Percentiles rank a stretch among this genome's conserved stretches.
phyloP scores from a whole-genome alignment of 306 rosid genomes.

The Quercus suber region DNA sequence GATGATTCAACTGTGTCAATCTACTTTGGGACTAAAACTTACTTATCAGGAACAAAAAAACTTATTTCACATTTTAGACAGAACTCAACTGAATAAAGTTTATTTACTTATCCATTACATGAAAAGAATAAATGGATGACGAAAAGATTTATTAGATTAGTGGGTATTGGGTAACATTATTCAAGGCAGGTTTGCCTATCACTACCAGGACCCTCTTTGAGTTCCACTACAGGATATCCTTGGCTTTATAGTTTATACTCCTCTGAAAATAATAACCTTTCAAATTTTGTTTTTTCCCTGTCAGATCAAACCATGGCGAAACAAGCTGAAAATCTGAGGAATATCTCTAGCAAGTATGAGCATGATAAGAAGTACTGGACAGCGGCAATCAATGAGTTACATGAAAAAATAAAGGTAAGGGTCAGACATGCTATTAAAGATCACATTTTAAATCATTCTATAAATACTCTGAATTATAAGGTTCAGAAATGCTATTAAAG shows the following conservation, averaged over 20 bases:
- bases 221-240: slow-evolving; percentile 5
- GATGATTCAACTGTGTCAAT: slow-evolving; percentile 12
- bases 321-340: slow-evolving; percentile 64
- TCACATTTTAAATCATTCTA: slow-evolving; percentile 2
- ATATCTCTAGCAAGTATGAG: slow-evolving; percentile 56
- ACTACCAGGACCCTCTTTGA: slow-evolving; percentile 1
- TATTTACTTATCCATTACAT: not conserved
- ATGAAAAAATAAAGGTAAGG: slow-evolving; percentile 58
- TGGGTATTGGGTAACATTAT: slow-evolving; percentile 1
- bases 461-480: slow-evolving; percentile 28
- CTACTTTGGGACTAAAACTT: not conserved
- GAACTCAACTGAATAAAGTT: not conserved
- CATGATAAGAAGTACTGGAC: slow-evolving; percentile 65
- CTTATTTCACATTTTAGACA: not conserved
- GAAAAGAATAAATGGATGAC: not conserved
- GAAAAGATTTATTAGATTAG: not conserved
- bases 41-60: too few relatives aligned
- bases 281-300: slow-evolving; percentile 20
- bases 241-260: not conserved
- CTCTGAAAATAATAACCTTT: not conserved
- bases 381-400: slow-evolving; percentile 50
- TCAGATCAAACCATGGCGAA: slow-evolving; percentile 73
- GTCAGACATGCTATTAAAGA: slow-evolving; percentile 2
- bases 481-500: slow-evolving; percentile 5
- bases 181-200: slow-evolving; percentile 1